A percentile compares a stretch with the other conserved stretches of the same genome.
Evolutionary conservation across 768 basidiomycete genomes (phyloP).

Genomic region (Lactarius hatsudake): DNA sequence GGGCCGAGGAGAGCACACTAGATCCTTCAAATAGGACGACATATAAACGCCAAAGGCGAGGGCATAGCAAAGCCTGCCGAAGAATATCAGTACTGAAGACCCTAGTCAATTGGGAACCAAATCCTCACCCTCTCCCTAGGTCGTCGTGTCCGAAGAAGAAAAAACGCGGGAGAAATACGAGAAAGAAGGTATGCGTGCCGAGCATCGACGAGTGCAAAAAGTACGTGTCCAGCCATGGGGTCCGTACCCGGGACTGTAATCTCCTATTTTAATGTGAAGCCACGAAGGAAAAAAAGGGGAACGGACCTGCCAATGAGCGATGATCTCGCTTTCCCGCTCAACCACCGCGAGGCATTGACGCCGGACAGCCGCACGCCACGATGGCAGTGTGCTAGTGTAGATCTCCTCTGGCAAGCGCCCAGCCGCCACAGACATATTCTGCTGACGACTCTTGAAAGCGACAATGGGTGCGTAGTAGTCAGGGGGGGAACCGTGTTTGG

Average conservation of each 20-base stretch:
- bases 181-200: slow-evolving; percentile 91
- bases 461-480: not conserved
- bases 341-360: slow-evolving; percentile 51
- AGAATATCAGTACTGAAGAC: slow-evolving; percentile 19
- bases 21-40: slow-evolving; percentile 87
- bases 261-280: slow-evolving; percentile 21
- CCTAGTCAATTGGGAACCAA: not conserved
- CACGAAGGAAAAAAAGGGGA: slow-evolving; percentile 9
- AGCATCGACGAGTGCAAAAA: slow-evolving; percentile 81
- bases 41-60: slow-evolving; percentile 80
- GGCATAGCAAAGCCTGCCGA: slow-evolving; percentile 59
- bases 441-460: not conserved
- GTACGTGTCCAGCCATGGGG: slow-evolving; percentile 70
- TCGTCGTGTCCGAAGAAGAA: slow-evolving; percentile 85
- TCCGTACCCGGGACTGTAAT: slow-evolving; percentile 49
- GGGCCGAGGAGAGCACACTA: slow-evolving; percentile 87
- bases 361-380: slow-evolving; percentile 65
- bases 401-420: slow-evolving; percentile 44
- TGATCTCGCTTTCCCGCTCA: slow-evolving; percentile 53
- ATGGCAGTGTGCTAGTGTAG: slow-evolving; percentile 59
- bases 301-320: slow-evolving; percentile 67
- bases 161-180: slow-evolving; percentile 78
- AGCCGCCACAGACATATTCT: slow-evolving; percentile 25
- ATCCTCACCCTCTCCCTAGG: slow-evolving; percentile 66
- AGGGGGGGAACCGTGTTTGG: not conserved